A percentile compares a stretch with the other conserved stretches of the same genome.
These are phyloP conservation scores for Mallotus japonicus DNA, from an alignment of 441 rosid species.

Conservation along the genomic window DNA sequence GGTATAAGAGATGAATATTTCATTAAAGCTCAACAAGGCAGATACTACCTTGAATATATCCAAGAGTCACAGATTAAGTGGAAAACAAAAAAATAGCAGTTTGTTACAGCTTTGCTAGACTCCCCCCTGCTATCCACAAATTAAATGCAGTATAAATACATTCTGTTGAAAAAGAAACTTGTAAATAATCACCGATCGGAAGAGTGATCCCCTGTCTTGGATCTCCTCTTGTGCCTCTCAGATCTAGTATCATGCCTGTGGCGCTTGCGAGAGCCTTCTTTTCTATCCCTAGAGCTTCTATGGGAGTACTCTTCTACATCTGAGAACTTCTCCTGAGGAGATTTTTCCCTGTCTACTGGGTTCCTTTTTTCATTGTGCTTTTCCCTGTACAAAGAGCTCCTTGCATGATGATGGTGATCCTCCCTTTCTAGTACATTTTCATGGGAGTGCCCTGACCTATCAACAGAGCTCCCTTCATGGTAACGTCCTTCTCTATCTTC, in stretches of 20 bases:
- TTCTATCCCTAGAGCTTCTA: slow-evolving; percentile 25
- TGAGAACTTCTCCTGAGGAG: not conserved
- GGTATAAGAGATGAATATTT: not conserved
- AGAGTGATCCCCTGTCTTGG: slow-evolving; percentile 20
- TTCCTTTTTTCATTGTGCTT: slow-evolving; percentile 31
- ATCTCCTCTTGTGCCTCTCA: slow-evolving; percentile 21
- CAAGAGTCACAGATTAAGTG: not conserved
- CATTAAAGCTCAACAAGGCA: not conserved
- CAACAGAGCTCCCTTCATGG: slow-evolving; percentile 23
- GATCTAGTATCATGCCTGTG: slow-evolving; percentile 23
- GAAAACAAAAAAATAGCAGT: not conserved
- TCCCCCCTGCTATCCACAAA: not conserved
- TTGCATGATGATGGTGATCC: slow-evolving; percentile 26
- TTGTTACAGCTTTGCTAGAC: not conserved
- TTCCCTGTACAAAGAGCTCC: slow-evolving; percentile 33
- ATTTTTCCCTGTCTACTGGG: slow-evolving; percentile 26
- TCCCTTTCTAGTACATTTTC: slow-evolving; percentile 37
- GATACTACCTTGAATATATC: not conserved
- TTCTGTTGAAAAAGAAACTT: not conserved
- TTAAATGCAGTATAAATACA: not conserved
- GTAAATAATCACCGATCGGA: slow-evolving; percentile 10
- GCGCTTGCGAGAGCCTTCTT: slow-evolving; percentile 24
- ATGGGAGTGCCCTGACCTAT: slow-evolving; percentile 25
- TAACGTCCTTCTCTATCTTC: slow-evolving; percentile 40
- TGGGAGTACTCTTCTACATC: slow-evolving; percentile 11